Evolutionary conservation across 2,329 filamentous ascomycete species (phyloP).

Genomic region (Sarocladiaceae sp.): DNA sequence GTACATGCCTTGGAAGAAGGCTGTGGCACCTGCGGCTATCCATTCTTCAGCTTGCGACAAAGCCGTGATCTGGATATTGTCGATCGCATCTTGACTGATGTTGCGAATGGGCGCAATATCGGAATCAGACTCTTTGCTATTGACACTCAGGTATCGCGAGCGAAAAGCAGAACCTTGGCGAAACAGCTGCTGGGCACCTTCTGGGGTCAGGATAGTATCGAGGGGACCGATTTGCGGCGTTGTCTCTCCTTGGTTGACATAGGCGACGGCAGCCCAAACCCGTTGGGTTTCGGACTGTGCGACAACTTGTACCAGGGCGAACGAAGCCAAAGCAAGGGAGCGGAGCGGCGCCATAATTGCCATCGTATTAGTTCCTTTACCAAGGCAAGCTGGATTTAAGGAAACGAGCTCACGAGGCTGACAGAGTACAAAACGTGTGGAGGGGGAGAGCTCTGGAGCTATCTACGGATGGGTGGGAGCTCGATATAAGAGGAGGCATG

Average conservation of each 20-base stretch:
- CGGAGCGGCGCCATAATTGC: conserved; percentile 2
- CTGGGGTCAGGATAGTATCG: conserved; percentile 37
- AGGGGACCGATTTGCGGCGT: conserved; percentile 32
- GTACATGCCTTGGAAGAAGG: conserved; percentile 80
- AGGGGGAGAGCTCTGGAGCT: no score
- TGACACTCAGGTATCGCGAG: conserved; percentile 38
- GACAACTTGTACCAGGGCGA: conserved; percentile 17
- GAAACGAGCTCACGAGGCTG: no score
- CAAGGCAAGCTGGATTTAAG: no score
- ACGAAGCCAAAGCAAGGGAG: conserved; percentile 11
- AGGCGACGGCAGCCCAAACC: conserved; percentile 44
- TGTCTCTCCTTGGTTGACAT: conserved; percentile 47
- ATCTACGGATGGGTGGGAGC: no score
- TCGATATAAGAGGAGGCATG: no score
- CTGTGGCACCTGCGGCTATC: conserved; percentile 62
- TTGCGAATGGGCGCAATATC: conserved; percentile 31
- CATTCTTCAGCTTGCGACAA: conserved; percentile 34
- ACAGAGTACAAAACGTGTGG: no score
- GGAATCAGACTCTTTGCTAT: not conserved
- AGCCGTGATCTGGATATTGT: conserved; percentile 41
- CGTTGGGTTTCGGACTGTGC: conserved; percentile 25
- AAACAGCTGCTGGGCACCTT: conserved; percentile 47
- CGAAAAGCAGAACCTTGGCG: conserved; percentile 43
- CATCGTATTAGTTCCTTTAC: no score
- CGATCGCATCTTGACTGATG: conserved; percentile 36